Evolutionary conservation across 495 filamentous ascomycete genomes (phyloP), one percentile per base, ranked within the genome.

Genomic region (Aspergillus sclerotiicarbonarius): DNA sequence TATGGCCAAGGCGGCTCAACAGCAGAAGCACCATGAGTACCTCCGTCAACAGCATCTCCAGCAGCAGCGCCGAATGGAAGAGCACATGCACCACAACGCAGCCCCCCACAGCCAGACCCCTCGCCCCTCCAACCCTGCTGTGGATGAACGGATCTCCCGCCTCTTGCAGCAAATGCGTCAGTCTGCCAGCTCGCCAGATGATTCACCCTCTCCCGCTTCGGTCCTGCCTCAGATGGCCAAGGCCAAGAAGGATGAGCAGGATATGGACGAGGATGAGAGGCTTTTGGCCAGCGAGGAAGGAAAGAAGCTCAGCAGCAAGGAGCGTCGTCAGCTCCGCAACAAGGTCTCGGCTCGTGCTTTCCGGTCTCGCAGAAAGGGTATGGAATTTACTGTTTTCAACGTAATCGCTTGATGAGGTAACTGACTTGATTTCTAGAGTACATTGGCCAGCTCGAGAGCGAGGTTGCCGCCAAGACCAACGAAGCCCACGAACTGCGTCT

Each of bases 301-400:
- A 45, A 99, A 99, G 84, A 96, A 96, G 74, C 81, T 99, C 39
- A 91, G 83, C 72, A 92, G 89, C 79, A 96, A 96, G 72, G 91
- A 97, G 75, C 85, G 94, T 39, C 85, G 94, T 37, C 94, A 98
- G 71, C 75, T 99, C 6, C 84, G 94, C 44, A 99, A 99, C 80
- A 99, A 99, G 74, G 94, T 99, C 9, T 99, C 94, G 37, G 94
- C 94, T 58, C 86, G 94, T 55, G 92, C 92, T 41, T 99, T 99
- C 84, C 87, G 94, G 33, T 95, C 91, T 25, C 81, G 94, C 61
- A 86, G 94, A 75, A 99, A 99, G 80, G 93, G 94, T 97, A 84
- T 78, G 84, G 66, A 51, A 6, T 37, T 15, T 30, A 12, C 7
- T 21, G 45, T n/a, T 35, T 45, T 20, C n/a, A n/a, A 8, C 15